Evolutionary conservation across 2,329 filamentous ascomycete species (phyloP), one percentile per base, ranked within the genome.

Genomic region (Fusarium anthophilum): DNA sequence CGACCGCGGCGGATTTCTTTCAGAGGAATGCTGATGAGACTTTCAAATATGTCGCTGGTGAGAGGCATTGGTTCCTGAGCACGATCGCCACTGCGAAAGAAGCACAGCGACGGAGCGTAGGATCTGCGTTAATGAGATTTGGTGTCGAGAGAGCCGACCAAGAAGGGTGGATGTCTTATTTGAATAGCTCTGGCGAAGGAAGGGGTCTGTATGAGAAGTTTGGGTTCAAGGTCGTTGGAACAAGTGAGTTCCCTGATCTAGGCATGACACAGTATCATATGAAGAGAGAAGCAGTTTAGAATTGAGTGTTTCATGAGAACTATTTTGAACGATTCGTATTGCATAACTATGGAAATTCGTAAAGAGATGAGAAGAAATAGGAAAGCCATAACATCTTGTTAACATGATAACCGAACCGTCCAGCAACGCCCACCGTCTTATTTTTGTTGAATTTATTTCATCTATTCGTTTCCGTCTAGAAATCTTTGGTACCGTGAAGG

Each of bases 1-100:
- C 74, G 35, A 74, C 84, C 17, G 85, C 83, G 1, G 77, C 80
- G 15, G 55, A 76, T 12, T 87, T 87, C 79, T 87, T 87, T 58
- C 79, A 80, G 60, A 71, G 70, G 10, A 81, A 80, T 28, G 65
- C 63, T 44, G 74, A 78, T 39, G 78, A 71, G 5, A 69, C 72
- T 24, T 47, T 41, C 12, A 63, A 75, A 17, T 51, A 81, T 44
- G 77, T 83, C 66, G 76, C 69, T 13, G 75, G 68, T 7, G 74
- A 73, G 2, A 70, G 63, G 11, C 72, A 77, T 53, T 83, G 83
- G 79, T 83, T 81, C 58, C 63, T 85, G 18, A 80, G 80, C 32
- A 79, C 77, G 15, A 72, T 83, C 13, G 77, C 79, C 4, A 81
- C 84, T 6, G 72, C 76, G 20, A 78, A 77, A n/a, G 74, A 76